These are phyloP conservation scores for Naganishia onofrii DNA, from an alignment of 768 basidiomycete species.

Conservation along the genomic window DNA sequence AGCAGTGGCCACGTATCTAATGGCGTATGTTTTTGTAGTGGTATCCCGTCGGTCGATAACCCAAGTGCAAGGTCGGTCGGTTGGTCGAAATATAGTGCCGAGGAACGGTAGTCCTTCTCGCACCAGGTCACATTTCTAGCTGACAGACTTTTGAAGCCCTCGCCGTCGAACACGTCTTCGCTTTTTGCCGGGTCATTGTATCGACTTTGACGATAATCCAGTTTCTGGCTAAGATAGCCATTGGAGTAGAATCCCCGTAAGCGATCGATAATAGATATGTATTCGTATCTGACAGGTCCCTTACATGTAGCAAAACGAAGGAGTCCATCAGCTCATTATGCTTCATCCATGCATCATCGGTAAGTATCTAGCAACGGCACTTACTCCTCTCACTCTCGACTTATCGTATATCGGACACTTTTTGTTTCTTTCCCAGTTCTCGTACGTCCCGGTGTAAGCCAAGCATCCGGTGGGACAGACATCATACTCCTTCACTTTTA, in stretches of 20 bases:
- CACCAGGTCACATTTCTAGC: neutral
- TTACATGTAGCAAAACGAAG: neutral
- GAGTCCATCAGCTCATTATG: too few species aligned
- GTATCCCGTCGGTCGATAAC: neutral
- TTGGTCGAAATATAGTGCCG: neutral
- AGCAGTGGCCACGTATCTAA: constrained; percentile 1
- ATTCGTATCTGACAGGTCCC: neutral
- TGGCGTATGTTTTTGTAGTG: neutral
- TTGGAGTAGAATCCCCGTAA: neutral
- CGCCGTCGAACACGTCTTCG: constrained; percentile 7
- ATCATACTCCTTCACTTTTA: neutral
- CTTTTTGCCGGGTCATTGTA: neutral
- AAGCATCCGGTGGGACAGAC: neutral
- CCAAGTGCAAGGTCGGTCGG: neutral
- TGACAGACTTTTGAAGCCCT: neutral
- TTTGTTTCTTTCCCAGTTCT: neutral
- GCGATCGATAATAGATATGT: constrained; percentile 5
- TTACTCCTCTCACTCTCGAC: neutral
- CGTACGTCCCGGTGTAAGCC: neutral
- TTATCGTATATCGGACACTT: neutral
- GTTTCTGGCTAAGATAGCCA: neutral
- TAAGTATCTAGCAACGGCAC: neutral
- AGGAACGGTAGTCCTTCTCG: neutral
- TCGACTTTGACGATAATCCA: neutral
- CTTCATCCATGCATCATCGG: neutral